Evolutionary conservation across 805 yeast species (phyloP).

Genomic region (Teunomyces funiuensis): DNA sequence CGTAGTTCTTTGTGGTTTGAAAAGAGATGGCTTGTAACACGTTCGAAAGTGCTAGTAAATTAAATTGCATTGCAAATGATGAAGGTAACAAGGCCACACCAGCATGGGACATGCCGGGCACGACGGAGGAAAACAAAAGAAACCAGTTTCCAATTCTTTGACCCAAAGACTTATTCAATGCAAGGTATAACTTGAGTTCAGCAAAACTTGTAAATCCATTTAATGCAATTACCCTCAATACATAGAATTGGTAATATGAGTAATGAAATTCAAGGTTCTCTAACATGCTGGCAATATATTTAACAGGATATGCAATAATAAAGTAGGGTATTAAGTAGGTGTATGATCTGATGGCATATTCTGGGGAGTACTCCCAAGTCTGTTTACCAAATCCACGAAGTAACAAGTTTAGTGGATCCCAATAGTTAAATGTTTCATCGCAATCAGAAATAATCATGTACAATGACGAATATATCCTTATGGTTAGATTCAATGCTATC

Average conservation of each 20-base stretch:
- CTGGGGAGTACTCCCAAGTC: slow-evolving; percentile 96
- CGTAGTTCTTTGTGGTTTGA: neutral
- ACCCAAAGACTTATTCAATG: slow-evolving; percentile 38
- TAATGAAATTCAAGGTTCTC: slow-evolving; percentile 15
- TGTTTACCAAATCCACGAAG: slow-evolving; percentile 84
- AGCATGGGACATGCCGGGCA: slow-evolving; percentile 89
- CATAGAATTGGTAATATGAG: slow-evolving; percentile 48
- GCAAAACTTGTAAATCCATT: slow-evolving; percentile 40
- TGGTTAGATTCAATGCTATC: slow-evolving; percentile 13
- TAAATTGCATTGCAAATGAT: slow-evolving; percentile 59
- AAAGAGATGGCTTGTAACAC: slow-evolving; percentile 28
- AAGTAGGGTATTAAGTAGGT: slow-evolving; percentile 61
- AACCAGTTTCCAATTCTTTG: slow-evolving; percentile 55
- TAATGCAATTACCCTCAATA: slow-evolving; percentile 44
- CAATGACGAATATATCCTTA: slow-evolving; percentile 42
- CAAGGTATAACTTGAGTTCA: slow-evolving; percentile 53
- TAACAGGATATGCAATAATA: slow-evolving; percentile 24
- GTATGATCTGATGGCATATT: slow-evolving; percentile 84
- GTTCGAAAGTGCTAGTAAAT: slow-evolving; percentile 44
- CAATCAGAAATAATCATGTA: slow-evolving; percentile 82
- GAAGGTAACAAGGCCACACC: slow-evolving; percentile 85
- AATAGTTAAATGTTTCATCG: slow-evolving; percentile 88
- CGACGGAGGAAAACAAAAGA: slow-evolving; percentile 56
- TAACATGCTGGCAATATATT: slow-evolving; percentile 2
- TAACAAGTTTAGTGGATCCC: slow-evolving; percentile 87